Percentiles rank a stretch among this genome's conserved stretches.
Evolutionary conservation across 2,329 filamentous ascomycete genomes (phyloP).

Genomic region (Pezicula neosporulosa): DNA sequence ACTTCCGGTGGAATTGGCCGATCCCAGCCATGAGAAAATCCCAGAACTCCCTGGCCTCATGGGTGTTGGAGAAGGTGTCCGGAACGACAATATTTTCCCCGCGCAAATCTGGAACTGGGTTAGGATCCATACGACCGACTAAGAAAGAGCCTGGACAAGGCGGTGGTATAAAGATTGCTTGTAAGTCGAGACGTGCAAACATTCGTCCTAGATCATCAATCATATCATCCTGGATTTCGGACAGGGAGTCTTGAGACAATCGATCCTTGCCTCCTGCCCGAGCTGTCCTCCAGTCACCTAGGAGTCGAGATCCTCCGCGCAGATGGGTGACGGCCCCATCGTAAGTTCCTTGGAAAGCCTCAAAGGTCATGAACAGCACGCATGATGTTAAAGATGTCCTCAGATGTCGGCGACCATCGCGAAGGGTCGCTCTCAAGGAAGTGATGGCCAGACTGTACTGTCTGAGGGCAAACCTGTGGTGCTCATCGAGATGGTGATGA

Average conservation of each 20-base stretch:
- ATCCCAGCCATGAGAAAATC: conserved; percentile 29
- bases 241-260: conserved; percentile 28
- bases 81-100: conserved; percentile 24
- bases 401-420: conserved; percentile 25
- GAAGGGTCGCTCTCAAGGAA: conserved; percentile 21
- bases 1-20: conserved; percentile 27
- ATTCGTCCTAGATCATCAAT: conserved; percentile 27
- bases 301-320: conserved; percentile 23
- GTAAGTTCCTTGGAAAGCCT: conserved; percentile 27
- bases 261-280: conserved; percentile 22
- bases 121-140: neutral
- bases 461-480: conserved; percentile 25
- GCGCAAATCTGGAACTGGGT: conserved; percentile 25
- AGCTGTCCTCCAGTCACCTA: conserved; percentile 28
- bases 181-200: conserved; percentile 27
- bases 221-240: conserved; percentile 28
- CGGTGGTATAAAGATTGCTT: conserved; percentile 26
- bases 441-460: conserved; percentile 27
- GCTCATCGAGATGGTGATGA: conserved; percentile 26
- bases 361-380: conserved; percentile 28
- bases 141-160: conserved; percentile 15
- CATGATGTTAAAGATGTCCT: conserved; percentile 27
- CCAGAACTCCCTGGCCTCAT: conserved; percentile 24
- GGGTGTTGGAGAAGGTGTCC: conserved; percentile 22
- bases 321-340: conserved; percentile 27